Evolutionary conservation across 129 eudicot genomes (phyloP).

Genomic region (Solidago caesia): DNA sequence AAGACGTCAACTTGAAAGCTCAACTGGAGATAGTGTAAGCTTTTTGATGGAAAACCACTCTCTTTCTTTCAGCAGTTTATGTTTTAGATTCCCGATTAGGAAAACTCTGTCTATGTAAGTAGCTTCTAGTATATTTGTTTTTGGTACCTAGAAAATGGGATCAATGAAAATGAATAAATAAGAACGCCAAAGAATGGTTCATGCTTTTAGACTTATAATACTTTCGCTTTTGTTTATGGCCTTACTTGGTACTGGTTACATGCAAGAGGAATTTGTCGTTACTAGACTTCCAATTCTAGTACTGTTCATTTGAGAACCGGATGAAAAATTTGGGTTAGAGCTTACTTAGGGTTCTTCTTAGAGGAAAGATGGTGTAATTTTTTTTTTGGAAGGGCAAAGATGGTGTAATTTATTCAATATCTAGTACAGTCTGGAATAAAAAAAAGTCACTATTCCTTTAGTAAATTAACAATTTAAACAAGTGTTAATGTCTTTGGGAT

Average conservation of each 20-base stretch:
- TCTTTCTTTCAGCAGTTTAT: conserved; percentile 24
- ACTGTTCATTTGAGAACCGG: conserved; percentile 14
- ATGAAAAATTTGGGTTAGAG: neutral
- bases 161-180: neutral
- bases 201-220: no score
- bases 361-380: conserved; percentile 1
- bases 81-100: conserved; percentile 7
- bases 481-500: neutral
- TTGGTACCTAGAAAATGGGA: neutral
- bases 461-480: neutral
- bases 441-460: neutral
- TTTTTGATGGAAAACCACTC: conserved; percentile 23
- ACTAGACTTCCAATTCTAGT: neutral
- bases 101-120: conserved; percentile 21
- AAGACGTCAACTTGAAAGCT: conserved; percentile 61
- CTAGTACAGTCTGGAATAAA: neutral
- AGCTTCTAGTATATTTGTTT: conserved; percentile 4
- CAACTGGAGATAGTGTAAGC: conserved; percentile 63
- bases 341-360: neutral
- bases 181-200: conserved; percentile 1
- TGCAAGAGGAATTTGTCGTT: no score
- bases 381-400: neutral
- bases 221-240: no score
- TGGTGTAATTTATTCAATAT: neutral
- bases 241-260: no score